phyloP scores from a whole-genome alignment of 2,329 filamentous ascomycete genomes.

The Cercospora nicotianae region DNA sequence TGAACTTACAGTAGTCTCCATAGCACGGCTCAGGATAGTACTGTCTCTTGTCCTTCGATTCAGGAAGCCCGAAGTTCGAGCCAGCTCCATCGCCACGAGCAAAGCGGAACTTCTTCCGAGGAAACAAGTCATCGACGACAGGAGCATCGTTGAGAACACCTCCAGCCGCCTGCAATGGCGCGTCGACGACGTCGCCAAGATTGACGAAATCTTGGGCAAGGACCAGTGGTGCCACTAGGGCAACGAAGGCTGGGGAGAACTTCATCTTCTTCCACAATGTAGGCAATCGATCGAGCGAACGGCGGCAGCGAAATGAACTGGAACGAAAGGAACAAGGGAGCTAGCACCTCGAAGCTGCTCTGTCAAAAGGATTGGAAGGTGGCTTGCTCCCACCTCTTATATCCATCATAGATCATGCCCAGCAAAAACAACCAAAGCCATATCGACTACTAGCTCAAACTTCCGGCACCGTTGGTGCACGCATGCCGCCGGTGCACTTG shows the following conservation, averaged over 20 bases:
- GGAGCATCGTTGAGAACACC: background rate
- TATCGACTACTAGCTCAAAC: background rate
- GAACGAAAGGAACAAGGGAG: background rate
- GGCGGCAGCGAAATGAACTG: background rate
- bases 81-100: background rate
- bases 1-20: background rate
- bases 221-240: background rate
- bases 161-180: background rate
- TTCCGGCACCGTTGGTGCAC: background rate
- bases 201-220: background rate
- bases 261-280: background rate
- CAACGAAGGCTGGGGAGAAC: background rate
- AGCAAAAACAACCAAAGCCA: background rate
- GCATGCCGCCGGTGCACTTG: background rate
- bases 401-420: background rate
- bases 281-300: background rate
- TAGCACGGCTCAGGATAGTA: background rate
- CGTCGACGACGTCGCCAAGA: background rate
- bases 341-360: background rate
- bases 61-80: background rate
- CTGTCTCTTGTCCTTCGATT: background rate
- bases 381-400: background rate
- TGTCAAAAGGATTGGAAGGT: background rate
- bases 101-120: background rate
- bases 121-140: background rate